These are phyloP conservation scores for Filosporella fistucella DNA, from an alignment of 495 filamentous ascomycete species.

Conservation along the genomic window DNA sequence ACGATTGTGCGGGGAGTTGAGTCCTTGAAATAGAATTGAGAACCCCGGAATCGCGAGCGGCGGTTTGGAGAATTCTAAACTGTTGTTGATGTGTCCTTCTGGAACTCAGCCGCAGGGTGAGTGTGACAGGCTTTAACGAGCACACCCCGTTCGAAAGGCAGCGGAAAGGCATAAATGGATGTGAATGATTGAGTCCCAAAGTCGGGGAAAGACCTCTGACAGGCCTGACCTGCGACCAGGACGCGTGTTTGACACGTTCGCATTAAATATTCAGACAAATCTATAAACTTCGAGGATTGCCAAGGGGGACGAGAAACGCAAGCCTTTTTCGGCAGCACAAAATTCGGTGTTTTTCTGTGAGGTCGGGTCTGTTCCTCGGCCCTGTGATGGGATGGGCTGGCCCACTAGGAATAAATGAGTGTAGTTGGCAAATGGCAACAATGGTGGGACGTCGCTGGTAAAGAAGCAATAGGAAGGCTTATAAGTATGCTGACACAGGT, in stretches of 20 bases:
- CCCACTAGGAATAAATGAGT: too few species aligned
- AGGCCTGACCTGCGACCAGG: constrained; percentile 14
- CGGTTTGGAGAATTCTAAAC: constrained; percentile 21
- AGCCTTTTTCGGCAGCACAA: too few species aligned
- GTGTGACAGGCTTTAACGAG: constrained; percentile 18
- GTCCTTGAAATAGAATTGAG: constrained; percentile 6
- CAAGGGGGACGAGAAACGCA: constrained; percentile 12
- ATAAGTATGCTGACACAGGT: too few species aligned
- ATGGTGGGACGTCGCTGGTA: too few species aligned
- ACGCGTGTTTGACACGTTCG: constrained; percentile 7
- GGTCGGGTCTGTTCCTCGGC: too few species aligned
- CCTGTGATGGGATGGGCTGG: too few species aligned
- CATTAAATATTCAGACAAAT: constrained; percentile 4
- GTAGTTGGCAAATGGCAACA: too few species aligned
- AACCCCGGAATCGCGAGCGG: constrained; percentile 5
- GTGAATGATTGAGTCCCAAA: neutral
- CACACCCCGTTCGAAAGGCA: constrained; percentile 14
- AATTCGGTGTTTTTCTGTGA: too few species aligned
- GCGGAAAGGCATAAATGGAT: constrained; percentile 18
- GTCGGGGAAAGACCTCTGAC: constrained; percentile 7
- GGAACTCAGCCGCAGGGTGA: constrained; percentile 12
- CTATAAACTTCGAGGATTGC: constrained; percentile 1
- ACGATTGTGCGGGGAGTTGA: constrained; percentile 10
- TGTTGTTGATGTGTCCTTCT: constrained; percentile 36
- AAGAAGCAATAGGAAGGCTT: too few species aligned